Evolutionary conservation across 208 protist species (phyloP).

Genomic region (Acanthamoeba rhysodes): DNA sequence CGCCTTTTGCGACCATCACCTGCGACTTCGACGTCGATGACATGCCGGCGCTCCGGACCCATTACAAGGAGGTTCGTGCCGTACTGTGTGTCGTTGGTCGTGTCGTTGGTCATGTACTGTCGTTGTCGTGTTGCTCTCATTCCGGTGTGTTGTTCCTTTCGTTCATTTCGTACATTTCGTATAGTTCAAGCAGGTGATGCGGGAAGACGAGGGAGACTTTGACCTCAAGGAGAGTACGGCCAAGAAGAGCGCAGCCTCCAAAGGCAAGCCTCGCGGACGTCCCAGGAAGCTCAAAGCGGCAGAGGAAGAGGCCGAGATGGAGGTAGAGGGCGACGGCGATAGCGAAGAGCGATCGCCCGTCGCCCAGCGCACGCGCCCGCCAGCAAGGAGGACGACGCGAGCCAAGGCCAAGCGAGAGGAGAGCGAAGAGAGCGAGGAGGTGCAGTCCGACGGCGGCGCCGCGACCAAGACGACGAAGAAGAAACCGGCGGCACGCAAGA

Average conservation of each 20-base stretch:
- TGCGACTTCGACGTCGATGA: conserved; percentile 55
- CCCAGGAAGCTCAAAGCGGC: neutral
- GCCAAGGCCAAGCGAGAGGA: neutral
- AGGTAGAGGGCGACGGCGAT: conserved; percentile 19
- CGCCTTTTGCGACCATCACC: conserved; percentile 38
- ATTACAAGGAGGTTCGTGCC: conserved; percentile 64
- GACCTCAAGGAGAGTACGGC: conserved; percentile 23
- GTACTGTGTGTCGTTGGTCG: neutral
- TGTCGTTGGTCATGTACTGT: neutral
- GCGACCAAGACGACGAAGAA: neutral
- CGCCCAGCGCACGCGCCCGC: neutral
- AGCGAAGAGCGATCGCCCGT: neutral
- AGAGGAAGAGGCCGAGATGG: conserved; percentile 13
- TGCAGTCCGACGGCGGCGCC: neutral
- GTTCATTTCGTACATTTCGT: neutral
- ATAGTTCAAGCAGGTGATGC: conserved; percentile 69
- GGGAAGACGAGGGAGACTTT: conserved; percentile 61
- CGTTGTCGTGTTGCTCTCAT: too few relatives aligned
- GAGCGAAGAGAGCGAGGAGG: conserved; percentile 37
- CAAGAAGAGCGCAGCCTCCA: neutral
- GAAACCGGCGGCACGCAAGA: neutral
- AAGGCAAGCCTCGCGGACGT: neutral
- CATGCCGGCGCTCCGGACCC: neutral
- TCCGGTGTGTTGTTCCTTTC: too few relatives aligned
- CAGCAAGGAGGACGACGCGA: conserved; percentile 4